These are phyloP conservation scores for Verticillium albo-atrum DNA, from an alignment of 2,329 filamentous ascomycete genomes.

Conservation along the genomic window DNA sequence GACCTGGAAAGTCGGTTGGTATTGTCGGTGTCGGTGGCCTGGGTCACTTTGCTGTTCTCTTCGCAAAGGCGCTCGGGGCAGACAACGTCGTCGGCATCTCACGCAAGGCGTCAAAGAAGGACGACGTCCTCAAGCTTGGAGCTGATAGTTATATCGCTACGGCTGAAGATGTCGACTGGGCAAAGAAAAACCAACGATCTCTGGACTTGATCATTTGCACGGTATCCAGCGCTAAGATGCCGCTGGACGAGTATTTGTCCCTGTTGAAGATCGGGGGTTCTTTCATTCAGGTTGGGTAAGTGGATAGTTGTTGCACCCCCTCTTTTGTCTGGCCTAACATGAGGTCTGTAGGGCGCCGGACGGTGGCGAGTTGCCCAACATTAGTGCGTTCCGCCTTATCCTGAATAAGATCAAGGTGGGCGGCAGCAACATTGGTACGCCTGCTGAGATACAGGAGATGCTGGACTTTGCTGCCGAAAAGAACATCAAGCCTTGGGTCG, in stretches of 20 bases:
- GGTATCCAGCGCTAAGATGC: conserved; percentile 35
- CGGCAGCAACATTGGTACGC: conserved; percentile 11
- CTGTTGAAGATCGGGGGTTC: conserved; percentile 51
- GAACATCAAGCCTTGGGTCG: conserved; percentile 20
- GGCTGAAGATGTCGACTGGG: conserved; percentile 47
- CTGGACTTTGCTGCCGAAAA: conserved; percentile 21
- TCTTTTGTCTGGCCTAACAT: background rate
- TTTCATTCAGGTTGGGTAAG: conserved; percentile 52
- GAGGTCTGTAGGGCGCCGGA: conserved; percentile 38
- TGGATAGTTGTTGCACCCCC: background rate
- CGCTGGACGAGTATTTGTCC: conserved; percentile 53
- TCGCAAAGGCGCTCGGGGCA: conserved; percentile 1
- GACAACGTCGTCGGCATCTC: conserved; percentile 6
- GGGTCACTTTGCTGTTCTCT: conserved; percentile 18
- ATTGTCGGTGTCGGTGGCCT: conserved; percentile 20
- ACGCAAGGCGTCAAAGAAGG: background rate
- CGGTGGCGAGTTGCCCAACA: conserved; percentile 2
- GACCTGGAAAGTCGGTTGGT: conserved; percentile 23
- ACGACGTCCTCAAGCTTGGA: conserved; percentile 10
- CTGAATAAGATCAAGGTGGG: conserved; percentile 7
- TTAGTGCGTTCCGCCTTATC: conserved; percentile 18
- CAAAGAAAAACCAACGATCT: conserved; percentile 40
- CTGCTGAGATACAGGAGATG: conserved; percentile 12
- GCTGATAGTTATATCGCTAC: conserved; percentile 12
- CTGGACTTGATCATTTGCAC: conserved; percentile 58